Evolutionary conservation across 306 rosid species (phyloP).

Genomic region (Castanea crenata): DNA sequence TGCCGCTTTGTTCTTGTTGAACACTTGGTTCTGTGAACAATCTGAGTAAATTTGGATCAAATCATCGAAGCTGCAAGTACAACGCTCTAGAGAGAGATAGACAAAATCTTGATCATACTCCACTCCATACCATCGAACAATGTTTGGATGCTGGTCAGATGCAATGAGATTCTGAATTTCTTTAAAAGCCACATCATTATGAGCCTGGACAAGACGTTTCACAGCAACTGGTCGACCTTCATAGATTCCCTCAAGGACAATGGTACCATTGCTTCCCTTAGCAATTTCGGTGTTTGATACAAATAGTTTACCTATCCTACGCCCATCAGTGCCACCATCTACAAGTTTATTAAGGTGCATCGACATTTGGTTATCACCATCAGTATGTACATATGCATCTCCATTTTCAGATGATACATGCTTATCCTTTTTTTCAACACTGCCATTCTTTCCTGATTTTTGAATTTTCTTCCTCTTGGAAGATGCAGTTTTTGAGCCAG

Average conservation of each 20-base stretch:
- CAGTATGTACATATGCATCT: constrained; percentile 8
- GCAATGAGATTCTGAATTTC: constrained; percentile 80
- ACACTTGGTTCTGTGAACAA: constrained; percentile 12
- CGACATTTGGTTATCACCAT: constrained; percentile 26
- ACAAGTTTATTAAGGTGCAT: constrained; percentile 24
- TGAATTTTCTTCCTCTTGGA: constrained; percentile 49
- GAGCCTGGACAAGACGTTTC: constrained; percentile 80
- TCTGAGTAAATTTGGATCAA: constrained; percentile 44
- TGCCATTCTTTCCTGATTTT: constrained; percentile 35
- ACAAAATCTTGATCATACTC: constrained; percentile 81
- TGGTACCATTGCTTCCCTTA: constrained; percentile 83
- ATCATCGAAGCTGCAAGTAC: constrained; percentile 68
- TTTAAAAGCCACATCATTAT: constrained; percentile 62
- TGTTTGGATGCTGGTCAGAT: constrained; percentile 75
- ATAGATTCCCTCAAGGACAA: constrained; percentile 74
- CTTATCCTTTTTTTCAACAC: constrained; percentile 30
- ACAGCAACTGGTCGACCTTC: constrained; percentile 83
- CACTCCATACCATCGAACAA: constrained; percentile 84
- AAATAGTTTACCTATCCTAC: constrained; percentile 61
- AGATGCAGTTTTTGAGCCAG: constrained; percentile 33
- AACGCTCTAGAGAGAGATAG: constrained; percentile 76
- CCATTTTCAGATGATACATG: constrained; percentile 31
- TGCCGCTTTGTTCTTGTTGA: constrained; percentile 26
- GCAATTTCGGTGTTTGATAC: constrained; percentile 70
- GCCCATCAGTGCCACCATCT: constrained; percentile 46